Base-by-base conservation (phyloP, 73 alveolate species). In the Uronychia binucleata region DNA sequence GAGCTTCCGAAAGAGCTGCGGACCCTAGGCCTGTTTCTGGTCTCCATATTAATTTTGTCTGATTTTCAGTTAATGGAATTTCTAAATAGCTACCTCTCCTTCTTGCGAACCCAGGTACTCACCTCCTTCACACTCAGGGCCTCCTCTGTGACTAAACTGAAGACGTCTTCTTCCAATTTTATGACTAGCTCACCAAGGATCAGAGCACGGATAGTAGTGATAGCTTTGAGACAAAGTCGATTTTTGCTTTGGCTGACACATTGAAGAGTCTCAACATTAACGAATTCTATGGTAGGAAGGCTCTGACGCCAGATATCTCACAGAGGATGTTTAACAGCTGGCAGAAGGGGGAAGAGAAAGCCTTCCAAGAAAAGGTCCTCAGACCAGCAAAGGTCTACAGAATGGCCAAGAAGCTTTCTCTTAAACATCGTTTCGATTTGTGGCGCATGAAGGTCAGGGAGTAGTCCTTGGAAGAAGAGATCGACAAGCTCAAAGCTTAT, bases 251-350 rank as follows among this genome's bases (percentile, higher is more conserved):
- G 19, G 19, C 67, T 11, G 67, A 46, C 67, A 46, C 67, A 46
- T 19, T 46, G n/a, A 46, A 46, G 19, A 11, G n/a, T 46, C 67
- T 46, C 5, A 19, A 19, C 5, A 46, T 19, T 19, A 46, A 46
- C 67, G 67, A 46, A 46, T 46, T 46, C 67, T 46, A 46, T 46
- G 67, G 67, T 46, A 46, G 67, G 67, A 46, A 46, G 67, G n/a
- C 19, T 46, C n/a, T 11, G 5, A 11, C 5, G 67, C 67, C 19
- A 46, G 67, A 46, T 46, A 46, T 46, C 19, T 46, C 67, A 5
- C 67, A 46, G 19, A 46, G 67, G 67, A 5, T 46, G 5, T 46
- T 46, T 46, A 5, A 46, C 5, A 19, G n/a, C 5, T 46, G 67
- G 67, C 19, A 46, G 67, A 46, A 46, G 67, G 5, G n/a, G 5